Conservation (phyloP, 1,139 yeast species). For the Pichia sp. region DNA sequence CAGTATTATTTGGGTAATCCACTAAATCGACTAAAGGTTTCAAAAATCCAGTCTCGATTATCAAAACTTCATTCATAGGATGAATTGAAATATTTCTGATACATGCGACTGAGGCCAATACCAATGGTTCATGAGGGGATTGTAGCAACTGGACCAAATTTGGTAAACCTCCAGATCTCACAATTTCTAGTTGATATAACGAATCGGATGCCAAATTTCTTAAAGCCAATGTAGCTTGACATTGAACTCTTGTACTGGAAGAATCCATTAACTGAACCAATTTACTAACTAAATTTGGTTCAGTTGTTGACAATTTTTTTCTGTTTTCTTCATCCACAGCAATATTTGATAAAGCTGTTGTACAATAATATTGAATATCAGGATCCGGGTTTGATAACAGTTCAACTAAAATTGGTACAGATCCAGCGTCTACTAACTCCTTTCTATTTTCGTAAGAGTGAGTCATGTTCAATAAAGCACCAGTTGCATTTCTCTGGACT, state of each 20-base stretch:
- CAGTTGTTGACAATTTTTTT: conserved; percentile 80
- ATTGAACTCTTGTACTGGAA: conserved; percentile 83
- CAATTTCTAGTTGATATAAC: conserved; percentile 88
- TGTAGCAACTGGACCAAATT: conserved; percentile 82
- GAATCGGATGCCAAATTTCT: conserved; percentile 95
- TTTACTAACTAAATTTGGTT: conserved; percentile 87
- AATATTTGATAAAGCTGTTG: conserved; percentile 92
- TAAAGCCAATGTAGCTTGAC: conserved; percentile 95
- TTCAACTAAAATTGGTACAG: conserved; percentile 94
- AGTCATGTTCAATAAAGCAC: conserved; percentile 95
- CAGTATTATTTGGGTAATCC: conserved; percentile 84
- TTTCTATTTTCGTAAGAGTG: conserved; percentile 95
- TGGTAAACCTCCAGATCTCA: conserved; percentile 90
- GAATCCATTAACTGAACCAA: conserved; percentile 90
- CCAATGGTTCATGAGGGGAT: conserved; percentile 85
- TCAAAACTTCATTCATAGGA: conserved; percentile 90
- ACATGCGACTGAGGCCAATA: conserved; percentile 96
- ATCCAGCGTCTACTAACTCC: conserved; percentile 95
- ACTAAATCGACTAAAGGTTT: conserved; percentile 81
- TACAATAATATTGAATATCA: conserved; percentile 96
- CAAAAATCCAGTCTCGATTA: conserved; percentile 92
- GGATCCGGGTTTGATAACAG: conserved; percentile 81
- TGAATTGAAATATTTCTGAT: conserved; percentile 94
- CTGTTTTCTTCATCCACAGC: conserved; percentile 95
- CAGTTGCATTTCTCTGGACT: conserved; percentile 97